These are phyloP conservation scores for Fomes fomentarius DNA, from an alignment of 1,284 basidiomycete species.

Conservation along the genomic window DNA sequence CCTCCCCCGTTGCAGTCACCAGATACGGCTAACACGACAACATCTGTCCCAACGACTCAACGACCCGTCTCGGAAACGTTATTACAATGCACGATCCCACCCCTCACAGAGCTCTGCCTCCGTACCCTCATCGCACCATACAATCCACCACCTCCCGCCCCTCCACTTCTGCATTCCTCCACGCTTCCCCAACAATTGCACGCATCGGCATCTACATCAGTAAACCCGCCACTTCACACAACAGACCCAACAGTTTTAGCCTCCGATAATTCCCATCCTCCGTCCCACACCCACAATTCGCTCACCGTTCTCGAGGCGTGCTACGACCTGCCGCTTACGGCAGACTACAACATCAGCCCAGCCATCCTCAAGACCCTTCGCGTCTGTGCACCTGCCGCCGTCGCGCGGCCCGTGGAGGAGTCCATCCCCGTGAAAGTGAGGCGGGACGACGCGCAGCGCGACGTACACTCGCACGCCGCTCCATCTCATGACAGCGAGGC, in stretches of 20 bases:
- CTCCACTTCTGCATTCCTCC: neutral
- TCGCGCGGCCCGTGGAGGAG: conserved; percentile 24
- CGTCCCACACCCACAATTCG: conserved; percentile 7
- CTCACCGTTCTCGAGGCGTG: conserved; percentile 37
- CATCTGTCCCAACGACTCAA: neutral
- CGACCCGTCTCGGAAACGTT: conserved; percentile 25
- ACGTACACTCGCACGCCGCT: conserved; percentile 6
- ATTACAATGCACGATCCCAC: conserved; percentile 38
- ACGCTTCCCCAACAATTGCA: neutral
- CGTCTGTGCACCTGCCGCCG: conserved; percentile 30
- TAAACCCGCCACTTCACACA: neutral
- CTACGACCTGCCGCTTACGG: conserved; percentile 23
- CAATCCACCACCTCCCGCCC: neutral
- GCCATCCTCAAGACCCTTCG: conserved; percentile 25
- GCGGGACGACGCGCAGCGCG: conserved; percentile 7
- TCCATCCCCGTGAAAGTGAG: conserved; percentile 10
- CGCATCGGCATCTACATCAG: too few species aligned
- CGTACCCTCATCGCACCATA: conserved; percentile 47
- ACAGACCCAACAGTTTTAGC: conserved; percentile 21
- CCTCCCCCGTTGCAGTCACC: conserved; percentile 28
- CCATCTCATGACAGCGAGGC: neutral
- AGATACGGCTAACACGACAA: neutral
- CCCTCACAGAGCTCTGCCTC: conserved; percentile 54
- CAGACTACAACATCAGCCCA: conserved; percentile 15
- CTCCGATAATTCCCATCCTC: conserved; percentile 5